These are phyloP conservation scores for Ananas comosus DNA, from an alignment of 176 grass and related monocot genomes.

Conservation along the genomic window DNA sequence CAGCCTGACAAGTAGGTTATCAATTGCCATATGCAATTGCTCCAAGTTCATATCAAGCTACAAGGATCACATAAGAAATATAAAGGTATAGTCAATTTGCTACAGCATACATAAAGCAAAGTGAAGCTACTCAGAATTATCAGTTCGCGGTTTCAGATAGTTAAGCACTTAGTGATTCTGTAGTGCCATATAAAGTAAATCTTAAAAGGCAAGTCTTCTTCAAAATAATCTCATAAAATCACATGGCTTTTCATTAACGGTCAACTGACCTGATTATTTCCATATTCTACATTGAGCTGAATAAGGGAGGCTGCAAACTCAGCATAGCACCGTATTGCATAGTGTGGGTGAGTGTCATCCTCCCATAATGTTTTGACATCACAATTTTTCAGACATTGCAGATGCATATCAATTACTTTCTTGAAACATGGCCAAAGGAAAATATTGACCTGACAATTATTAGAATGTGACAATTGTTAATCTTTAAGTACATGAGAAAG, in stretches of 20 bases:
- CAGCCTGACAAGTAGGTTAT: slow-evolving; percentile 62
- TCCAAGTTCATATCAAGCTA: slow-evolving; percentile 85
- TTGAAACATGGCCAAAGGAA: slow-evolving; percentile 85
- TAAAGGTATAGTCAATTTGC: background rate
- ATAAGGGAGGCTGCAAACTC: slow-evolving; percentile 83
- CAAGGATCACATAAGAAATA: slow-evolving; percentile 26
- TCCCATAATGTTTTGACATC: slow-evolving; percentile 54
- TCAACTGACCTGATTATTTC: slow-evolving; percentile 74
- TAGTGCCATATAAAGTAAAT: background rate
- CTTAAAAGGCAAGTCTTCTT: background rate
- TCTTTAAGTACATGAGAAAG: background rate
- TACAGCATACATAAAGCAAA: background rate
- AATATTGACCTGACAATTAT: slow-evolving; percentile 44
- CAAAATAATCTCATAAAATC: background rate
- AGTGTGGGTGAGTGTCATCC: slow-evolving; percentile 67
- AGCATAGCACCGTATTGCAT: slow-evolving; percentile 70
- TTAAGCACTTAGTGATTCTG: background rate
- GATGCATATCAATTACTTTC: slow-evolving; percentile 77
- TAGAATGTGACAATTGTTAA: slow-evolving; percentile 8
- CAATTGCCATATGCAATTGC: slow-evolving; percentile 50
- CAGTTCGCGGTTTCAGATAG: background rate
- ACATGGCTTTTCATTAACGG: background rate
- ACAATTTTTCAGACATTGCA: slow-evolving; percentile 51
- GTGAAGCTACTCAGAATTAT: background rate
- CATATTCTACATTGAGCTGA: slow-evolving; percentile 83